Evolutionary conservation across 1,139 yeast genomes (phyloP).

Genomic region (Waltiozyma sp.): DNA sequence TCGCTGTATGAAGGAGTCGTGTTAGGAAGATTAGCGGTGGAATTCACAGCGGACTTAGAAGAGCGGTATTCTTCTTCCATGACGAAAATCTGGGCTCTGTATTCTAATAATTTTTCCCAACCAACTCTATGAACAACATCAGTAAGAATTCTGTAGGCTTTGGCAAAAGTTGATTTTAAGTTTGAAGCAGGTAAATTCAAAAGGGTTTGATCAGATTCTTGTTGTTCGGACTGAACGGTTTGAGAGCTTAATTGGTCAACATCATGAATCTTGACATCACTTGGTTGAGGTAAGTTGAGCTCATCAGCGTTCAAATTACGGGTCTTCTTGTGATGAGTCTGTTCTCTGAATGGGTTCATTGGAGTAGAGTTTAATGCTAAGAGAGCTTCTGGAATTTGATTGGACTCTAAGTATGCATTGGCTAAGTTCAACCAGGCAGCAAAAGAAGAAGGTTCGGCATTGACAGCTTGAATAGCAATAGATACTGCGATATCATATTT

Average conservation of each 20-base stretch:
- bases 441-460: conserved; percentile 87
- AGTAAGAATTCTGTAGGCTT: conserved; percentile 77
- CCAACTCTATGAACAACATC: conserved; percentile 70
- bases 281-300: conserved; percentile 77
- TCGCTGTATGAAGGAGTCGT: conserved; percentile 18
- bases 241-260: conserved; percentile 39
- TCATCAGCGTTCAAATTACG: conserved; percentile 39
- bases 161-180: conserved; percentile 73
- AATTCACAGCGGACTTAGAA: conserved; percentile 8
- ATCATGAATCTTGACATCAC: conserved; percentile 56
- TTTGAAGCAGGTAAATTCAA: conserved; percentile 76
- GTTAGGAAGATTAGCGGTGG: not conserved
- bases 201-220: conserved; percentile 56
- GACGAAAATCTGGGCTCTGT: conserved; percentile 83
- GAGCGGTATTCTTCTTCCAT: conserved; percentile 85
- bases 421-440: conserved; percentile 82
- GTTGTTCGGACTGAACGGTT: conserved; percentile 49
- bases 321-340: conserved; percentile 42
- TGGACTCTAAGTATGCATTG: conserved; percentile 59
- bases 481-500: conserved; percentile 67
- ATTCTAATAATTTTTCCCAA: conserved; percentile 78
- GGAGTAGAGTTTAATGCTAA: conserved; percentile 88
- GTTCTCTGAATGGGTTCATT: conserved; percentile 76
- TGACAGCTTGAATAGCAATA: conserved; percentile 72
- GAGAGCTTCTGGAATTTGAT: conserved; percentile 78